Base-by-base conservation (phyloP, 306 rosid genomes). In the Sophora flavescens region DNA sequence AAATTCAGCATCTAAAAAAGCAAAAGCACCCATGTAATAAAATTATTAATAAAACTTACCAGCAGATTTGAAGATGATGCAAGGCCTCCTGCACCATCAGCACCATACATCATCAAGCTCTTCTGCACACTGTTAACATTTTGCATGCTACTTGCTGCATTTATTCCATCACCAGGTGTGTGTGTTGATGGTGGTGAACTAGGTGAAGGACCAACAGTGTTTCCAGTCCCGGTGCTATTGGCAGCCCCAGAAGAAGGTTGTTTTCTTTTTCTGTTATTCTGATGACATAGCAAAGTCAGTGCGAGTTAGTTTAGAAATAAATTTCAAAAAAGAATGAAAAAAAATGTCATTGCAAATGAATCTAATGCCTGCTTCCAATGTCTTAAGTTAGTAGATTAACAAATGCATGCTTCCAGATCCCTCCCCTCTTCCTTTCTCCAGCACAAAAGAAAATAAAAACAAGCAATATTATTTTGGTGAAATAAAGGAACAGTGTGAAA, bases 151-250 rank as follows among this genome's bases (percentile, higher is more conserved):
- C 84, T 81, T 60, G 96, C 89, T 60, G 92, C 82, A 78, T 84
- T 83, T 75, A 86, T 82, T 80, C 86, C 93, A 58, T 93, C 97
- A 45, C 93, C 96, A 50, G 96, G 96, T 64, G 97, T 87, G 73
- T 93, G 98, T 18, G 98, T 91, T 68, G 98, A 93, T 78, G 93
- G 87, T 63, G 93, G 97, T 63, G 98, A 93, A 81, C 80, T 90
- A 62, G 97, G 89, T 12, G 97, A 88, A 78, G 93, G 97, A 42
- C 92, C 98, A 61, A 84, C 83, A 44, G 98, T 87, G 81, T 89
- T 91, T 86, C 93, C 97, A 47, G 98, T 93, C 78, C 98, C 97
- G 48, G 98, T 93, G 86, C 98, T 93, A 86, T 91, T 91, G 78
- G 91, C 96, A 77, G 93, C 74, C 74, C 98, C 98, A 78, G 97